phyloP scores from a whole-genome alignment of 805 yeast species.

The Saccharomycopsis fermentans region DNA sequence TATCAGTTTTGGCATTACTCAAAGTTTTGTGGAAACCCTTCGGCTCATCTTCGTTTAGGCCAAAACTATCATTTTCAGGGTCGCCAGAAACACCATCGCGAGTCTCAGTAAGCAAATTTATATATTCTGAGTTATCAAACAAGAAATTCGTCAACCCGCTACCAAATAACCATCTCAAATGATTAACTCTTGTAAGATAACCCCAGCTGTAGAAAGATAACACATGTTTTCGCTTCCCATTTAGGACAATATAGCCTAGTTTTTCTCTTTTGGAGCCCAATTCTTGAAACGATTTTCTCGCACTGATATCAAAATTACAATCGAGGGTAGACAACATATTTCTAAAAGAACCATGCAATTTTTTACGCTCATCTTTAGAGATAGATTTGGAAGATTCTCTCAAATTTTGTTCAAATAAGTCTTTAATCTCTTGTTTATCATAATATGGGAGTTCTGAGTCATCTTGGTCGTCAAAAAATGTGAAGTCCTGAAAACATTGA shows the following conservation, averaged over 20 bases:
- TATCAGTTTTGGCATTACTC: not conserved
- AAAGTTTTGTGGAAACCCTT: not conserved
- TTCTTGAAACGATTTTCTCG: conserved; percentile 1
- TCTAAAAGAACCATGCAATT: conserved; percentile 48
- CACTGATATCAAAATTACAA: conserved; percentile 25
- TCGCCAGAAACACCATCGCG: not conserved
- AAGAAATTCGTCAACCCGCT: conserved; percentile 3
- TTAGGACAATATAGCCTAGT: conserved; percentile 1
- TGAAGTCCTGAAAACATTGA: conserved; percentile 13
- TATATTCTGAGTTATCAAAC: not conserved
- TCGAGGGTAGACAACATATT: conserved; percentile 44
- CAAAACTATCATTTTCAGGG: not conserved
- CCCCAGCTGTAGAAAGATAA: conserved; percentile 8
- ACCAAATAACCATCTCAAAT: conserved; percentile 15
- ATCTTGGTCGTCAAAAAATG: conserved; percentile 29
- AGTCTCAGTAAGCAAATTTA: not conserved
- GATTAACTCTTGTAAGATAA: conserved; percentile 3
- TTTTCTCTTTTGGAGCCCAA: not conserved
- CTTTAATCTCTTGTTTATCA: conserved; percentile 39
- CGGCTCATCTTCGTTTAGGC: not conserved
- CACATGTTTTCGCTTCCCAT: not conserved
- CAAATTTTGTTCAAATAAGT: conserved; percentile 33
- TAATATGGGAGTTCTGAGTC: conserved; percentile 41
- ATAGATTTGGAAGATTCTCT: conserved; percentile 45
- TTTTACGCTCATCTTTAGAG: conserved; percentile 54